Evolutionary conservation across 768 basidiomycete genomes (phyloP).

Genomic region (Zangia roseola): DNA sequence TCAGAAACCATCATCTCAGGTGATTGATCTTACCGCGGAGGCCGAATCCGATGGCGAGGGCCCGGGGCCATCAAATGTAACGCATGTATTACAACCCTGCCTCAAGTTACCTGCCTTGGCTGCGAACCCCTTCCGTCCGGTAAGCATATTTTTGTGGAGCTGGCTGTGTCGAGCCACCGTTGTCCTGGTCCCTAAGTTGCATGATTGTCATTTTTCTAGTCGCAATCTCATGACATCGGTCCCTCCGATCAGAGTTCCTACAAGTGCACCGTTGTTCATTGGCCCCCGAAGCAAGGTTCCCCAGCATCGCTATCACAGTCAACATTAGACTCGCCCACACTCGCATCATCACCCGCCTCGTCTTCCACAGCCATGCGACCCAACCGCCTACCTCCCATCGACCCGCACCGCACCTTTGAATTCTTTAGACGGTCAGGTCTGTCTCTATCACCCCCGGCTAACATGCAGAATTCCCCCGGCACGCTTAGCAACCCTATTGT

Average conservation of each 20-base stretch:
- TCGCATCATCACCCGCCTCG: neutral
- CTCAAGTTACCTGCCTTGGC: neutral
- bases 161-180: neutral
- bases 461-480: conserved; percentile 7
- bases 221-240: neutral
- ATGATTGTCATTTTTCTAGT: conserved; percentile 5
- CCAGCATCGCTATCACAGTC: neutral
- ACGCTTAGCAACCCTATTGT: conserved; percentile 23
- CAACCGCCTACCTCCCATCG: neutral
- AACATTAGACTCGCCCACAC: neutral
- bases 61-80: neutral
- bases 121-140: neutral
- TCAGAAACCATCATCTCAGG: neutral
- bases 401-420: neutral
- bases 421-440: conserved; percentile 4
- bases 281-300: conserved; percentile 3
- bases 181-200: neutral
- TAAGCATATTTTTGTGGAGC: conserved; percentile 9
- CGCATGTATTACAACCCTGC: neutral
- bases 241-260: neutral
- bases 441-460: conserved; percentile 1
- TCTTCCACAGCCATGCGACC: conserved; percentile 1
- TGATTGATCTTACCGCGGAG: conserved; percentile 24
- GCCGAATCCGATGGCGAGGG: conserved; percentile 1
- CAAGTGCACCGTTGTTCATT: neutral